A percentile compares a stretch with the other conserved stretches of the same genome.
Conservation (phyloP, 2,329 filamentous ascomycete genomes). For the Beauveria scarabaeidicola region DNA sequence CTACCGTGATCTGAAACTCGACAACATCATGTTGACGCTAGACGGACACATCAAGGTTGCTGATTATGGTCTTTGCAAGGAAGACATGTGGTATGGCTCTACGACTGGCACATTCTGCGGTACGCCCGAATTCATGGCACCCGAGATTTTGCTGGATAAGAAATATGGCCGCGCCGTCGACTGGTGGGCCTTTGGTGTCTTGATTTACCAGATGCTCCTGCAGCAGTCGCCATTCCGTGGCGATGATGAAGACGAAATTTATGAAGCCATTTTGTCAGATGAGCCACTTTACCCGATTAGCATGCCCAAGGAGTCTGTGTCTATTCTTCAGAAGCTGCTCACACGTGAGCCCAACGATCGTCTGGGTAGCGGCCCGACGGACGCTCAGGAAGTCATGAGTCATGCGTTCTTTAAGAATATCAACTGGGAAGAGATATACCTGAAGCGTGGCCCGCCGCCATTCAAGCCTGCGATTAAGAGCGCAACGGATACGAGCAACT, state of each 20-base stretch:
- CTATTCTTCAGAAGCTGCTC: slow-evolving; percentile 92
- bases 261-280: slow-evolving; percentile 94
- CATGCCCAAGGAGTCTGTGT: slow-evolving; percentile 96
- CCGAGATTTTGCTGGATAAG: slow-evolving; percentile 96
- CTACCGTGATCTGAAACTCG: slow-evolving; percentile 91
- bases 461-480: slow-evolving; percentile 86
- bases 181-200: slow-evolving; percentile 98
- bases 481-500: slow-evolving; percentile 98
- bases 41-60: slow-evolving; percentile 98
- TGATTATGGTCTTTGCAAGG: slow-evolving; percentile 98
- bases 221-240: slow-evolving; percentile 98
- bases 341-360: slow-evolving; percentile 91
- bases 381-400: slow-evolving; percentile 97
- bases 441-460: slow-evolving; percentile 83
- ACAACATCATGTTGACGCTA: slow-evolving; percentile 84
- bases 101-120: slow-evolving; percentile 98
- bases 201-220: slow-evolving; percentile 99
- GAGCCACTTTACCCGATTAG: slow-evolving; percentile 97
- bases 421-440: slow-evolving; percentile 97
- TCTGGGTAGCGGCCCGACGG: slow-evolving; percentile 87
- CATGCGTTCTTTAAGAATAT: slow-evolving; percentile 97
- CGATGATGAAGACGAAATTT: slow-evolving; percentile 98
- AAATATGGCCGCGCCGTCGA: slow-evolving; percentile 96
- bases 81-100: slow-evolving; percentile 98
- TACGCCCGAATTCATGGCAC: slow-evolving; percentile 99